Conservation (phyloP, 2,329 filamentous ascomycete genomes). For the Xylaria sp. region DNA sequence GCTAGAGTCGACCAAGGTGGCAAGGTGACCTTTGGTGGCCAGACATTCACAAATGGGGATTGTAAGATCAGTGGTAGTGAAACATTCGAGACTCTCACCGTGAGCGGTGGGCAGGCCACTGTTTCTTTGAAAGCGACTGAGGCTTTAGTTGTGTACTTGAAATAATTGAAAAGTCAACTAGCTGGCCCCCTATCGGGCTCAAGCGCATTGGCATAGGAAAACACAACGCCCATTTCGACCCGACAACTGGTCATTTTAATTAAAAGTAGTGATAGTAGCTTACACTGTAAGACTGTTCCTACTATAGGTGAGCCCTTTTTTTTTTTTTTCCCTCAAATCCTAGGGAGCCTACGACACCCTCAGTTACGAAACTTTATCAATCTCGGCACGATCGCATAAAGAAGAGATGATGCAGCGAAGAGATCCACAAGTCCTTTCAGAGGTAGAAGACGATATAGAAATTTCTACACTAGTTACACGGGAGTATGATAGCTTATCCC, state of each 20-base stretch:
- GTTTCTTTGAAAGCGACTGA: conserved; percentile 59
- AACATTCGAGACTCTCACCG: conserved; percentile 51
- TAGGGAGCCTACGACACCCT: no score
- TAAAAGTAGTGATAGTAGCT: no score
- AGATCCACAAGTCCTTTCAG: neutral
- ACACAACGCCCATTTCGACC: no score
- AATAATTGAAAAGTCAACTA: conserved; percentile 34
- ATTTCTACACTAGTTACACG: neutral
- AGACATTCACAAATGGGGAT: conserved; percentile 58
- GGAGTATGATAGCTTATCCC: neutral
- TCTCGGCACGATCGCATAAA: no score
- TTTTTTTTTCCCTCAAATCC: no score
- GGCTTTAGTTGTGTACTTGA: conserved; percentile 60
- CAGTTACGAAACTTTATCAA: no score
- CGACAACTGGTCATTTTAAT: no score
- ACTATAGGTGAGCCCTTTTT: no score
- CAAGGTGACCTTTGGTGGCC: conserved; percentile 58
- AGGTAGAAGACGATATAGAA: neutral
- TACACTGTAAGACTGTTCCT: no score
- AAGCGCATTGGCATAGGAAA: no score
- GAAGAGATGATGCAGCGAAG: neutral
- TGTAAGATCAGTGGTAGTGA: conserved; percentile 57
- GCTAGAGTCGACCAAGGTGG: conserved; percentile 58
- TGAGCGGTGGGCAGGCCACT: conserved; percentile 53
- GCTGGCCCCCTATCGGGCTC: no score